Percentiles rank a stretch among this genome's conserved stretches.
These are phyloP conservation scores for Roridomyces roridus DNA, from an alignment of 768 basidiomycete genomes.

Conservation along the genomic window DNA sequence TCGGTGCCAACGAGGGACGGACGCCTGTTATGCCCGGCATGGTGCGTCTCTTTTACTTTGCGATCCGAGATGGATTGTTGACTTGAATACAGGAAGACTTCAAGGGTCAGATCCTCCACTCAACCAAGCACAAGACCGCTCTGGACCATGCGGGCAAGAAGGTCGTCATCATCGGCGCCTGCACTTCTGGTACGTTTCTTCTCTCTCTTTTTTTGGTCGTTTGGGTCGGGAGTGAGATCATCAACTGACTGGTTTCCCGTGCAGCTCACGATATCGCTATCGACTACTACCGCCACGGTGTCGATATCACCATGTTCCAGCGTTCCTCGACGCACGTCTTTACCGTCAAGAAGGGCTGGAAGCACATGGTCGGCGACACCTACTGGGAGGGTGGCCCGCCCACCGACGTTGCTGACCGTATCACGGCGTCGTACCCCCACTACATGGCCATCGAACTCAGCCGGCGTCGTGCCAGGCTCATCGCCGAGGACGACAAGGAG, in stretches of 20 bases:
- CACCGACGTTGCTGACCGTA: conserved; percentile 43
- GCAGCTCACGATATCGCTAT: conserved; percentile 16
- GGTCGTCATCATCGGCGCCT: conserved; percentile 66
- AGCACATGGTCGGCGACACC: not conserved
- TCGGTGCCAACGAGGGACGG: conserved; percentile 51
- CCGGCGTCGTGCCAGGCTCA: conserved; percentile 39
- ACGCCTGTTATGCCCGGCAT: conserved; percentile 52
- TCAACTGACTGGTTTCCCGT: too few species aligned
- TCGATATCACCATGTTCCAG: conserved; percentile 46
- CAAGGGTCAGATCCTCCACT: conserved; percentile 60
- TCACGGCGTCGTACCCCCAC: conserved; percentile 43
- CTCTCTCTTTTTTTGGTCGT: too few species aligned
- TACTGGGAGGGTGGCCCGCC: conserved; percentile 48
- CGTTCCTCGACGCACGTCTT: conserved; percentile 52
- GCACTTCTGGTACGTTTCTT: conserved; percentile 64
- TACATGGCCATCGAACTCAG: conserved; percentile 24
- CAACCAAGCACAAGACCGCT: conserved; percentile 52
- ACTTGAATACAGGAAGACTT: too few species aligned
- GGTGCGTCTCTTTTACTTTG: too few species aligned
- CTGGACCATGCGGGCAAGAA: conserved; percentile 61
- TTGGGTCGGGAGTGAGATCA: too few species aligned
- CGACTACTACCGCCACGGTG: conserved; percentile 13
- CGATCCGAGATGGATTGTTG: too few species aligned
- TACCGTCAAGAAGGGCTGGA: conserved; percentile 38
- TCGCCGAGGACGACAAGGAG: conserved; percentile 51